These are phyloP conservation scores for Colletotrichum musicola DNA, from an alignment of 2,329 filamentous ascomycete genomes.

Conservation along the genomic window DNA sequence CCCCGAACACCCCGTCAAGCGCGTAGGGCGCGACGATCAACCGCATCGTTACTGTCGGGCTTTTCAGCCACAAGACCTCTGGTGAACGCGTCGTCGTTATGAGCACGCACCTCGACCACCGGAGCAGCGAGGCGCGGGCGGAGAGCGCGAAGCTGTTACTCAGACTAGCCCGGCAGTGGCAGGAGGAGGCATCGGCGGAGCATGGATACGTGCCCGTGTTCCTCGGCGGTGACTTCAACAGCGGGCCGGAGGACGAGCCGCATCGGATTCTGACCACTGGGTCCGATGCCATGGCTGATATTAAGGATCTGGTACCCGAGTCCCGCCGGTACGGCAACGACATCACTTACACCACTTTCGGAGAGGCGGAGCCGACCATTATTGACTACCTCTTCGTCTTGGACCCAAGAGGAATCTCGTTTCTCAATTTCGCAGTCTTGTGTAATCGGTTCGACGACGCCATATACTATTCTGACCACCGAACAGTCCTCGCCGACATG, in stretches of 20 bases:
- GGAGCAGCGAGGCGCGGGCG: slow-evolving; percentile 64
- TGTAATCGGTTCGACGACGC: slow-evolving; percentile 74
- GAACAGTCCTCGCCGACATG: slow-evolving; percentile 74
- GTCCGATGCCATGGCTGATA: slow-evolving; percentile 60
- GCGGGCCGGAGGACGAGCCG: slow-evolving; percentile 67
- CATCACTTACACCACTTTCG: slow-evolving; percentile 75
- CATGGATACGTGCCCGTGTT: slow-evolving; percentile 60
- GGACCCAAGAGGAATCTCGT: slow-evolving; percentile 53
- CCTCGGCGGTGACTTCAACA: slow-evolving; percentile 79
- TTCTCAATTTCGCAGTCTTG: slow-evolving; percentile 69
- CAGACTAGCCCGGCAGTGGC: slow-evolving; percentile 58
- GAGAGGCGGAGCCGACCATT: slow-evolving; percentile 56
- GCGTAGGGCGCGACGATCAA: slow-evolving; percentile 76
- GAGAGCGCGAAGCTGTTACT: slow-evolving; percentile 71
- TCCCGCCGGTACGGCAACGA: slow-evolving; percentile 66
- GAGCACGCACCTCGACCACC: slow-evolving; percentile 78
- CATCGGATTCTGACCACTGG: slow-evolving; percentile 66
- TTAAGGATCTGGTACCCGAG: slow-evolving; percentile 57
- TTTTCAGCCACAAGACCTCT: slow-evolving; percentile 66
- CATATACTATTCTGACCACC: slow-evolving; percentile 74
- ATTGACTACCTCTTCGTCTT: slow-evolving; percentile 77
- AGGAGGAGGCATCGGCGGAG: not conserved
- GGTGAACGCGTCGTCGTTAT: slow-evolving; percentile 67
- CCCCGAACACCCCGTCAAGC: slow-evolving; percentile 74
- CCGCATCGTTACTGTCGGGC: slow-evolving; percentile 72